A percentile compares a stretch with the other conserved stretches of the same genome.
Conservation (phyloP, 306 rosid species). For the Crotalaria pallida region DNA sequence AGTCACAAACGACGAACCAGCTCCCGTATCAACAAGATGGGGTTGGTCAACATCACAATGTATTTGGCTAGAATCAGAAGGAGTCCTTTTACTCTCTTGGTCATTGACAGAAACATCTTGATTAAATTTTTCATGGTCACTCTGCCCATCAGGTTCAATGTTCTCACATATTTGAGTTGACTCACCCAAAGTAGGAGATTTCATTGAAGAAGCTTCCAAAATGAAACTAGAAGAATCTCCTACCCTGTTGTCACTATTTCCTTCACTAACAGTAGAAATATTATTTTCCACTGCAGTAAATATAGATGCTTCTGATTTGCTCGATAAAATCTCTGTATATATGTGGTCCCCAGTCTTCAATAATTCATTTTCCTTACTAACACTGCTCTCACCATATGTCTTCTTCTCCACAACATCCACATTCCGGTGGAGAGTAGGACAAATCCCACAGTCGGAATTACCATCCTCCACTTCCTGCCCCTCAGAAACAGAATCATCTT, state of each 20-base stretch:
- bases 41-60: slow-evolving; percentile 33
- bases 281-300: slow-evolving; percentile 25
- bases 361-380: slow-evolving; percentile 25
- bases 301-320: slow-evolving; percentile 27
- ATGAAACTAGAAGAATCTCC: slow-evolving; percentile 29
- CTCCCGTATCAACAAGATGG: slow-evolving; percentile 32
- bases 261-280: slow-evolving; percentile 29
- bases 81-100: slow-evolving; percentile 29
- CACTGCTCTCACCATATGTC: slow-evolving; percentile 21
- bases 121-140: slow-evolving; percentile 14
- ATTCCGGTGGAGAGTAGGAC: slow-evolving; percentile 39
- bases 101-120: slow-evolving; percentile 36
- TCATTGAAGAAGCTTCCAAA: slow-evolving; percentile 28
- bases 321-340: slow-evolving; percentile 32
- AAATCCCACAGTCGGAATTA: slow-evolving; percentile 13
- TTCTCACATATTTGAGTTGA: slow-evolving; percentile 37
- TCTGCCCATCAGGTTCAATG: slow-evolving; percentile 25
- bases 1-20: slow-evolving; percentile 30
- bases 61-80: slow-evolving; percentile 32
- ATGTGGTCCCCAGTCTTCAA: slow-evolving; percentile 23
- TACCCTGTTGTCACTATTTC: slow-evolving; percentile 22
- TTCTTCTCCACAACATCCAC: slow-evolving; percentile 33
- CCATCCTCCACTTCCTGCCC: slow-evolving; percentile 34
- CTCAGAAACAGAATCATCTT: slow-evolving; percentile 36
- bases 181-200: slow-evolving; percentile 35